These are phyloP conservation scores for Polyplosphaeria fusca DNA, from an alignment of 495 filamentous ascomycete species.

Conservation along the genomic window DNA sequence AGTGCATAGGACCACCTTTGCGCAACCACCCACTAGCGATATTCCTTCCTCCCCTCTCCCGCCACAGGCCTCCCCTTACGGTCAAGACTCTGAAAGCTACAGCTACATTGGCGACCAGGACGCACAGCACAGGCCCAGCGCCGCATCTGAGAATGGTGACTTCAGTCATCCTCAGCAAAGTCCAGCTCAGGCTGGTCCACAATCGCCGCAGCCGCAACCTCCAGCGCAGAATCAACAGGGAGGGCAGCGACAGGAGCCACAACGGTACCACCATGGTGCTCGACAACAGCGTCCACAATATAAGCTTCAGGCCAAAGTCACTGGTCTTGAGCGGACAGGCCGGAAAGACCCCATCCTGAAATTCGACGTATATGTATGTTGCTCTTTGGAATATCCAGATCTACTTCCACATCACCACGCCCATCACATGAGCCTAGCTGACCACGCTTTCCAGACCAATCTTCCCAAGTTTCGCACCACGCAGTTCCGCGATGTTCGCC, in stretches of 20 bases:
- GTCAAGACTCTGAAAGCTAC: slow-evolving; percentile 25
- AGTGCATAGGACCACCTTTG: slow-evolving; percentile 56
- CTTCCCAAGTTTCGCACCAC: slow-evolving; percentile 96
- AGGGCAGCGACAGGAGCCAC: slow-evolving; percentile 46
- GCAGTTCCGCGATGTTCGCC: slow-evolving; percentile 93
- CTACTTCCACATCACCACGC: not conserved
- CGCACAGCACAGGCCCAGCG: slow-evolving; percentile 23
- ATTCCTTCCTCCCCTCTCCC: slow-evolving; percentile 55
- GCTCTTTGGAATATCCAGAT: not conserved
- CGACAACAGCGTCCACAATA: slow-evolving; percentile 59
- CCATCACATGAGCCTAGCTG: no score
- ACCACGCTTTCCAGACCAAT: slow-evolving; percentile 82
- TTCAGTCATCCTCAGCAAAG: slow-evolving; percentile 46
- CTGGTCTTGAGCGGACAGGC: slow-evolving; percentile 83
- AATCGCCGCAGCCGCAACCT: slow-evolving; percentile 47
- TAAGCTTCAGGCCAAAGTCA: slow-evolving; percentile 90
- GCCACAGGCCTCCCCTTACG: slow-evolving; percentile 45
- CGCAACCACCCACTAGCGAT: slow-evolving; percentile 47
- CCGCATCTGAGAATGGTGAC: slow-evolving; percentile 38
- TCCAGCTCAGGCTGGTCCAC: slow-evolving; percentile 36
- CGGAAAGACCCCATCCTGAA: slow-evolving; percentile 92
- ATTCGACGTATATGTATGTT: slow-evolving; percentile 91
- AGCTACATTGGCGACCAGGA: slow-evolving; percentile 29
- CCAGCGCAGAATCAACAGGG: slow-evolving; percentile 43
- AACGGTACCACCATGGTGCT: slow-evolving; percentile 43